Evolutionary conservation across 129 eudicot species (phyloP).

Genomic region (Helichrysum umbraculigerum): DNA sequence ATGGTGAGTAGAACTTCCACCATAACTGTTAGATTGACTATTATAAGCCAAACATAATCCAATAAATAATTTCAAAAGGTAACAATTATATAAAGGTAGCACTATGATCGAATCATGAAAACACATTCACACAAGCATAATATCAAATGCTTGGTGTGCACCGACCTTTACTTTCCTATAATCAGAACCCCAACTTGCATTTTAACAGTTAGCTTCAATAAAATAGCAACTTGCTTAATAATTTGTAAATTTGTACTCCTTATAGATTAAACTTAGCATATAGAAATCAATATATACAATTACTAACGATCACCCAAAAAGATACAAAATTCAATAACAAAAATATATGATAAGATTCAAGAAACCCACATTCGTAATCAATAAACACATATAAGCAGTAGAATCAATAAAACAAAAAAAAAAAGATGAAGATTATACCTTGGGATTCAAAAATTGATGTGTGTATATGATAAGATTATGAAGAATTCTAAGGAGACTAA

Average conservation of each 20-base stretch:
- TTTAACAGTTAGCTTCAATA: slow-evolving; percentile 13
- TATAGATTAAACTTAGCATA: no score
- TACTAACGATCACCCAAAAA: slow-evolving; percentile 28
- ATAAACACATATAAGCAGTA: slow-evolving; percentile 22
- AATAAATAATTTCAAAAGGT: no score
- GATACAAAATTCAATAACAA: slow-evolving; percentile 5
- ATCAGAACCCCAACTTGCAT: slow-evolving; percentile 25
- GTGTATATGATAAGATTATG: slow-evolving; percentile 26
- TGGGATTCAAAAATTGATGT: slow-evolving; percentile 6
- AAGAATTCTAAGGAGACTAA: slow-evolving; percentile 20
- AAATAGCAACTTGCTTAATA: neutral
- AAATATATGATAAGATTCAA: slow-evolving; percentile 19
- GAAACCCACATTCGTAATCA: slow-evolving; percentile 16
- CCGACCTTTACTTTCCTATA: slow-evolving; percentile 13
- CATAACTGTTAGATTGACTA: no score
- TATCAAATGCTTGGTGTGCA: slow-evolving; percentile 20
- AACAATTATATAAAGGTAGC: neutral
- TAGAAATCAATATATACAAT: neutral
- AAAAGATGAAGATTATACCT: slow-evolving; percentile 26
- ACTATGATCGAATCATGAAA: slow-evolving; percentile 13
- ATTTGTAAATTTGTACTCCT: no score
- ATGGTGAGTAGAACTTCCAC: no score
- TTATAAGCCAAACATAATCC: no score
- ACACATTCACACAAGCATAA: neutral
- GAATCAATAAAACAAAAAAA: neutral